Base-by-base conservation (phyloP, 257 asterid species). In the Nicotiana noctiflora region DNA sequence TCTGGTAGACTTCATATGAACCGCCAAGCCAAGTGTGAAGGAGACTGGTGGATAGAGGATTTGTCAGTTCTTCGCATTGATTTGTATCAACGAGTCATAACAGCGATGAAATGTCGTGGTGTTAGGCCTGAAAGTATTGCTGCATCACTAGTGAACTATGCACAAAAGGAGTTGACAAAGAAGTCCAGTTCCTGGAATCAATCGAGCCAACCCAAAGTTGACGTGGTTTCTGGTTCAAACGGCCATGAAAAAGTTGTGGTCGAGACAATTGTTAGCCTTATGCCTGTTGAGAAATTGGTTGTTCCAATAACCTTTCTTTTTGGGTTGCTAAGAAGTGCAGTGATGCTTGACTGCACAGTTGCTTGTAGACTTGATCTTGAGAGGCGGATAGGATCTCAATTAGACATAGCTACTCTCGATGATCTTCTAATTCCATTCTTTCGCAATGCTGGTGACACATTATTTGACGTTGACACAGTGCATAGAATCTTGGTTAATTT, bases 31-130 rank as follows among this genome's bases (percentile, higher is more conserved):
- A 92, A 89, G 62, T 86, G 85, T 14, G 98, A 92, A 31, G 91
- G 90, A 59, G 98, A 94, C 82, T 95, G 99, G 99, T 95, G 99
- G 99, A 92, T 96, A 8, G 97, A 94, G 80, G 98, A 94, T 80
- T 89, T 96, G 1, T 94, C 97, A 1, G 89, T 86, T 31, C 98
- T 96, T 53, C 91, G 94, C 0, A 79, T 89, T 5, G 99, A 90
- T 66, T 62, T 94, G 85, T 96, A 92, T 15, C 89, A 93, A 63
- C 89, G 92, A 68, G 97, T 93, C 32, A 90, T 95, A 72, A 80
- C 97, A 1, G 97, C 98, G 7, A 91, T 95, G 88, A 95, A 94
- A 84, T 93, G 96, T 23, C 89, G 97, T 27, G 99, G 99, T 10
- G 98, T 95, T 18, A 81, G 99, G 85, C 97, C 99, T 3, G 99